Conservation (phyloP, 352 stramenopile species). For the Phytophthora foliorum region DNA sequence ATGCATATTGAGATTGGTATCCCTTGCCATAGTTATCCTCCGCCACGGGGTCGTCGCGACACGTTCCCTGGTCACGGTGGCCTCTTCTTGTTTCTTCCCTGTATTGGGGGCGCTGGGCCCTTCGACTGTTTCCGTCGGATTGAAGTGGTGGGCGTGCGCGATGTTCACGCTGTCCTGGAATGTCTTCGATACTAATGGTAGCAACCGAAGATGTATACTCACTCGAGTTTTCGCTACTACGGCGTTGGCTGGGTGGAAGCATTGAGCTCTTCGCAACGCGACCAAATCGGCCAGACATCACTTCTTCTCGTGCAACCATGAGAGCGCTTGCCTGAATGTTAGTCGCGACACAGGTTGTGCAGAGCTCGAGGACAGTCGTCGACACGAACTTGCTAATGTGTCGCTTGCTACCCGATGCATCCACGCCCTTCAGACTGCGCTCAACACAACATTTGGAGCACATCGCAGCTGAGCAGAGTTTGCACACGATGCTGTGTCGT, state of each 20-base stretch:
- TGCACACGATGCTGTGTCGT: conserved; percentile 47
- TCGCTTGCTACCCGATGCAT: conserved; percentile 37
- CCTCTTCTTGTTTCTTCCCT: conserved; percentile 20
- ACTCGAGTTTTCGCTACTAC: conserved; percentile 21
- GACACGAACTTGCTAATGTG: conserved; percentile 47
- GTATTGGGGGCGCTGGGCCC: conserved; percentile 9
- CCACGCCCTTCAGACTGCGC: conserved; percentile 49
- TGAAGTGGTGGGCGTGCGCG: conserved; percentile 28
- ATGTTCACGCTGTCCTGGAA: conserved; percentile 36
- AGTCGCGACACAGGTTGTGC: conserved; percentile 43
- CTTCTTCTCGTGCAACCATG: conserved; percentile 61
- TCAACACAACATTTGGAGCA: conserved; percentile 59
- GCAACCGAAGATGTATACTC: conserved; percentile 31
- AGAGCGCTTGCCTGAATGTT: conserved; percentile 45
- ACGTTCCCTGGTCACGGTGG: conserved; percentile 11
- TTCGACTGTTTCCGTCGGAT: conserved; percentile 22
- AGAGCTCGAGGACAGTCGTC: conserved; percentile 48
- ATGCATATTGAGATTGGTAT: conserved; percentile 13
- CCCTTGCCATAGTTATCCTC: conserved; percentile 13
- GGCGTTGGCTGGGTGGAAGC: conserved; percentile 14
- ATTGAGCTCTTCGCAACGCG: conserved; percentile 14
- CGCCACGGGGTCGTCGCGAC: conserved; percentile 11
- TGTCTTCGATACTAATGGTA: conserved; percentile 47
- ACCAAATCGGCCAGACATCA: conserved; percentile 45
- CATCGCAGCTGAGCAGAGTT: conserved; percentile 56